These are phyloP conservation scores for Colletotrichum somersetense DNA, from an alignment of 2,329 filamentous ascomycete genomes.

Conservation along the genomic window DNA sequence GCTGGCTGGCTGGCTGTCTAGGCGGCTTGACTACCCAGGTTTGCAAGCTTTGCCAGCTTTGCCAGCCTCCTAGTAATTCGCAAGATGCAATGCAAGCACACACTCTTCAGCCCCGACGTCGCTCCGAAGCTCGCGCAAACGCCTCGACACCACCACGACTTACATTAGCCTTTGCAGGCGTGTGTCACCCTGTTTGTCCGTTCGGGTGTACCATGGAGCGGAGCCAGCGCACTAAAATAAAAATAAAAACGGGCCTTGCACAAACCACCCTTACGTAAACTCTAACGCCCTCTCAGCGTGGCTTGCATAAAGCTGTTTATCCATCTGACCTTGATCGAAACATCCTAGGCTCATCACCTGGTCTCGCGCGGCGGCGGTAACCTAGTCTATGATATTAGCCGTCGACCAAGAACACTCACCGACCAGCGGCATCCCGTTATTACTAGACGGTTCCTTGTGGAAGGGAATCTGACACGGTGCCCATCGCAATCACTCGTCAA, in stretches of 20 bases:
- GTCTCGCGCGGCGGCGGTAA: conserved; percentile 30
- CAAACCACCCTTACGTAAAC: conserved; percentile 36
- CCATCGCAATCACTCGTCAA: not conserved
- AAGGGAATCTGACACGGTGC: not conserved
- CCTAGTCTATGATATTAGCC: conserved; percentile 15
- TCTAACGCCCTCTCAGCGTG: conserved; percentile 9
- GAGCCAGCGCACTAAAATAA: not conserved
- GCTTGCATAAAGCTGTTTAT: conserved; percentile 29
- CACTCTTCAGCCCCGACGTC: conserved; percentile 35
- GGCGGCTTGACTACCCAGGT: conserved; percentile 7
- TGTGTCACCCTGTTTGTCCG: conserved; percentile 18
- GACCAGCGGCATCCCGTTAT: not conserved
- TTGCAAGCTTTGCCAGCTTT: not conserved
- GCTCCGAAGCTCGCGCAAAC: conserved; percentile 40
- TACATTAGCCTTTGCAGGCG: conserved; percentile 31
- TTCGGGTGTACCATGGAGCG: not conserved
- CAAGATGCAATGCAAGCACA: conserved; percentile 12
- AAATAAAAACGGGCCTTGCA: conserved; percentile 16
- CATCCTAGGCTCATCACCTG: conserved; percentile 29
- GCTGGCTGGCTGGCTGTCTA: not conserved
- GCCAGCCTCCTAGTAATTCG: conserved; percentile 4
- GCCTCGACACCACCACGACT: conserved; percentile 21
- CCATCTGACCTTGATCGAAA: conserved; percentile 40
- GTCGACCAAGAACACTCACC: conserved; percentile 8
- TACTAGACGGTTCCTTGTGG: not conserved